Evolutionary conservation across 139 green algal species (phyloP).

Genomic region (Eudorina sp.): DNA sequence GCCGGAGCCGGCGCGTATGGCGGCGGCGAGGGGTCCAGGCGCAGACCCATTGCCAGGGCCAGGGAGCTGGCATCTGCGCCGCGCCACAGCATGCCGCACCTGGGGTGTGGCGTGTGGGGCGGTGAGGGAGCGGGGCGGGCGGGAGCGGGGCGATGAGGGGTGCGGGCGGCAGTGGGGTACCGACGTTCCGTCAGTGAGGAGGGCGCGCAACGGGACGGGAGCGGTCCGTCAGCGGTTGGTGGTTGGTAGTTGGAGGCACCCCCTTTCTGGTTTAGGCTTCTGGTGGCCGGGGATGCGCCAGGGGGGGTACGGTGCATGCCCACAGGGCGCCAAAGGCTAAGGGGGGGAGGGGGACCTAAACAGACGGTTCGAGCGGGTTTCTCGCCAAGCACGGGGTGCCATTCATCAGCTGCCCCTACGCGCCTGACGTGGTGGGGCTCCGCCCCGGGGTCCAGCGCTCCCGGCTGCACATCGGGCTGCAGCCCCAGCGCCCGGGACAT

Average conservation of each 20-base stretch:
- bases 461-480: neutral
- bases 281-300: neutral
- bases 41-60: neutral
- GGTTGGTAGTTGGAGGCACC: neutral
- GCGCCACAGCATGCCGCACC: slow-evolving; percentile 31
- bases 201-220: neutral
- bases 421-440: neutral
- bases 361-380: neutral
- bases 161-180: neutral
- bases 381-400: neutral
- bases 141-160: neutral
- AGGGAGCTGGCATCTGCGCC: slow-evolving; percentile 7
- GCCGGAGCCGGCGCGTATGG: too few species aligned
- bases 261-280: neutral
- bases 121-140: neutral
- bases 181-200: neutral
- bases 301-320: neutral
- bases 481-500: neutral
- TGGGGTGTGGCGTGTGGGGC: neutral
- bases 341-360: neutral
- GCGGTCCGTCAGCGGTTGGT: too few species aligned
- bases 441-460: neutral
- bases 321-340: neutral
- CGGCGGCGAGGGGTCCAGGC: too few species aligned
- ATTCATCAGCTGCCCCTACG: neutral